Conservation (phyloP, 1,139 yeast species). For the Taphrina sp. region DNA sequence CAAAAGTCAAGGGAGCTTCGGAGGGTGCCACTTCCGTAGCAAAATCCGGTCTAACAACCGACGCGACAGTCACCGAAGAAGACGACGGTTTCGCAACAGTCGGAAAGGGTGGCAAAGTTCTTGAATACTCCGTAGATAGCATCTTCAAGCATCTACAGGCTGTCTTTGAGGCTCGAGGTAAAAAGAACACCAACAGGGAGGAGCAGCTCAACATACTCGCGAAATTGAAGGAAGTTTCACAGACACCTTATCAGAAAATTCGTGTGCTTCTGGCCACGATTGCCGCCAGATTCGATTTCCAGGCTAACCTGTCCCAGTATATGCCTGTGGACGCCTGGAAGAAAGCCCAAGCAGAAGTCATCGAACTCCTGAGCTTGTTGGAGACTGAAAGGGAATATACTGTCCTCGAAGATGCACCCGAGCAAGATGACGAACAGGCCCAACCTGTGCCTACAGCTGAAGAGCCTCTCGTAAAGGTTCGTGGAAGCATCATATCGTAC, state of each 20-base stretch:
- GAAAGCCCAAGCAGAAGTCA: slow-evolving; percentile 55
- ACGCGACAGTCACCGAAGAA: slow-evolving; percentile 42
- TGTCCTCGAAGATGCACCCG: slow-evolving; percentile 84
- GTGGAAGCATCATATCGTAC: slow-evolving; percentile 81
- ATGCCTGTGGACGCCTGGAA: slow-evolving; percentile 87
- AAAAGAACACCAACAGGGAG: slow-evolving; percentile 80
- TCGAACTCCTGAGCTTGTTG: slow-evolving; percentile 62
- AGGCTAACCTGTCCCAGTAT: slow-evolving; percentile 61
- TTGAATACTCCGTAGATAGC: slow-evolving; percentile 46
- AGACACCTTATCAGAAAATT: slow-evolving; percentile 69
- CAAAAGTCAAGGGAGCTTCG: slow-evolving; percentile 19
- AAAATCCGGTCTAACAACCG: slow-evolving; percentile 40
- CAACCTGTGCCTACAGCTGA: slow-evolving; percentile 66
- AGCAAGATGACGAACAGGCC: slow-evolving; percentile 53
- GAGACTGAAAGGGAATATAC: slow-evolving; percentile 65
- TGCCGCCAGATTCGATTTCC: slow-evolving; percentile 79
- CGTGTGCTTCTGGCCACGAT: slow-evolving; percentile 76
- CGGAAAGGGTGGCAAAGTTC: slow-evolving; percentile 48
- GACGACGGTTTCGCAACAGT: slow-evolving; percentile 48
- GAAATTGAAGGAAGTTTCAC: slow-evolving; percentile 55
- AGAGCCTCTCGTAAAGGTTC: slow-evolving; percentile 61
- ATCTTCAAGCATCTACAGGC: slow-evolving; percentile 73
- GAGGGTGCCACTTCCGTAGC: slow-evolving; percentile 23
- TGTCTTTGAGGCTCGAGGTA: slow-evolving; percentile 89
- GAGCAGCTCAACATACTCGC: slow-evolving; percentile 78